Conservation (phyloP, 2,329 filamentous ascomycete species). For the Clarireedia homoeocarpa region DNA sequence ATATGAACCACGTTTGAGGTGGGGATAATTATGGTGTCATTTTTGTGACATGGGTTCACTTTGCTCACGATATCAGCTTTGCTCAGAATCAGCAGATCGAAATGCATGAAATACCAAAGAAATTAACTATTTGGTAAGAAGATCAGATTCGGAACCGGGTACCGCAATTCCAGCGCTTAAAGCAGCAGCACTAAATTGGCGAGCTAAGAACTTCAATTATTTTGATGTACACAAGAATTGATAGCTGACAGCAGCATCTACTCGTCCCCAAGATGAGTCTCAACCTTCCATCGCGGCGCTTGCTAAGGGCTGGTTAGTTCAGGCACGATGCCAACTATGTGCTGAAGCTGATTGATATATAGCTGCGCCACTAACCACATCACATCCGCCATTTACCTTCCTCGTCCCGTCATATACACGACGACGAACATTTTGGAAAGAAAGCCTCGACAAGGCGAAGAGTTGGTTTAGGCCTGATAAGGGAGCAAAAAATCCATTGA, state of each 20-base stretch:
- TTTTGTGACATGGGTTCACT: not conserved
- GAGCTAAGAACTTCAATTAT: slow-evolving; percentile 10
- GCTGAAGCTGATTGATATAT: slow-evolving; percentile 16
- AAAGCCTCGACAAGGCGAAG: not conserved
- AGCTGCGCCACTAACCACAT: slow-evolving; percentile 24
- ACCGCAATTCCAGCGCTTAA: slow-evolving; percentile 1
- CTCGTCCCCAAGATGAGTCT: slow-evolving; percentile 48
- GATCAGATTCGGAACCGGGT: not conserved
- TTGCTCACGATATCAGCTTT: not conserved
- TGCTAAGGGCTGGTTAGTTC: slow-evolving; percentile 50
- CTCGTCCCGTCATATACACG: slow-evolving; percentile 21
- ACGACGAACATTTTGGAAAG: slow-evolving; percentile 18
- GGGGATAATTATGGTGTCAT: not conserved
- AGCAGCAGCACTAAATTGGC: slow-evolving; percentile 6
- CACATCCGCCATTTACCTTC: slow-evolving; percentile 34
- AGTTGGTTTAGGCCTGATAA: slow-evolving; percentile 1
- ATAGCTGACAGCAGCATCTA: not conserved
- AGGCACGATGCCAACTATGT: slow-evolving; percentile 9
- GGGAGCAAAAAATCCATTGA: slow-evolving; percentile 42
- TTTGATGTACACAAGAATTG: not conserved
- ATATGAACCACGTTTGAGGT: not conserved
- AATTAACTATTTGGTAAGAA: not conserved
- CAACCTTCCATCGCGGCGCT: slow-evolving; percentile 53
- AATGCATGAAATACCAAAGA: no score
- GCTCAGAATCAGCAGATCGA: not conserved